Evolutionary conservation across 768 basidiomycete species (phyloP).

Genomic region (Tulasnella sp.): DNA sequence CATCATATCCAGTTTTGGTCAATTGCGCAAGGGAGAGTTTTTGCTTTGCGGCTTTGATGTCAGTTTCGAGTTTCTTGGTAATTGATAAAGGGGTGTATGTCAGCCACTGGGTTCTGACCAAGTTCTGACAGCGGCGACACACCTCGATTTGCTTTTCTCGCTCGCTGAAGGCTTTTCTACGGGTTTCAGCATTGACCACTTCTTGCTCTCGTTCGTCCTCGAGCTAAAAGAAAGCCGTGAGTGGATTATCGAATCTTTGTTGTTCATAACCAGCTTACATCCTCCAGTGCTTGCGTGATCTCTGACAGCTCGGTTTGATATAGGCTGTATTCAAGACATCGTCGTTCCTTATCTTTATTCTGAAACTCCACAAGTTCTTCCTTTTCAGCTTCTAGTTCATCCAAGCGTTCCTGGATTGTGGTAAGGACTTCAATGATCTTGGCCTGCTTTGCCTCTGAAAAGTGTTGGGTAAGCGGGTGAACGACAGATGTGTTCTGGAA

Average conservation of each 20-base stretch:
- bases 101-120: not conserved
- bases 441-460: constrained; percentile 59
- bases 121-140: constrained; percentile 17
- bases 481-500: not conserved
- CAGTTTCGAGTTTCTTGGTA: constrained; percentile 56
- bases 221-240: constrained; percentile 23
- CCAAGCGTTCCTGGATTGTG: constrained; percentile 79
- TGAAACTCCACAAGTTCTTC: constrained; percentile 96
- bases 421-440: constrained; percentile 85
- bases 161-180: constrained; percentile 67
- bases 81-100: not conserved
- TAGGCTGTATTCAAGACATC: constrained; percentile 89
- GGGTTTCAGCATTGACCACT: constrained; percentile 68
- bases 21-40: constrained; percentile 53
- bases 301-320: constrained; percentile 87
- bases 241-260: not conserved
- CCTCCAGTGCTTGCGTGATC: constrained; percentile 69
- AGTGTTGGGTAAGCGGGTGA: not conserved
- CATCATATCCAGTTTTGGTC: constrained; percentile 60
- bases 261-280: constrained; percentile 36
- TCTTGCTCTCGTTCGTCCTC: constrained; percentile 61
- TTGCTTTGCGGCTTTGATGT: constrained; percentile 57
- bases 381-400: constrained; percentile 94
- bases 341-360: constrained; percentile 84
- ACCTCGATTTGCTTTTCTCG: constrained; percentile 81